phyloP scores from a whole-genome alignment of 495 filamentous ascomycete species.

The Aspergillus affinis region DNA sequence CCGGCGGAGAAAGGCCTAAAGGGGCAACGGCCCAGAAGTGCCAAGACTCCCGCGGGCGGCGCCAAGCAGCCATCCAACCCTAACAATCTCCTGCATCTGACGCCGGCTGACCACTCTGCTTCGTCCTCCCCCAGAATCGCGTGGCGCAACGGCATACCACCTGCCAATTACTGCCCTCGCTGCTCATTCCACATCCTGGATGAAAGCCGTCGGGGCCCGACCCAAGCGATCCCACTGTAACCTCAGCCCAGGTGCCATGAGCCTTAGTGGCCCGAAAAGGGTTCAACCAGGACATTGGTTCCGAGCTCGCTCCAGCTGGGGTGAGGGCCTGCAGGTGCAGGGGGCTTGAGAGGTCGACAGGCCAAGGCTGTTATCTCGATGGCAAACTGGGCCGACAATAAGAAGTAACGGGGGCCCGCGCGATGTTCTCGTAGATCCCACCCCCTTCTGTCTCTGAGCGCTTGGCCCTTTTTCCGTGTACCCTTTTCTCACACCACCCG shows the following conservation, averaged over 20 bases:
- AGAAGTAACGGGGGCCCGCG: neutral
- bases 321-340: neutral
- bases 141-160: slow-evolving; percentile 2
- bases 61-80: slow-evolving; percentile 5
- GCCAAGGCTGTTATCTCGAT: neutral
- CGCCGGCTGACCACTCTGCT: slow-evolving; percentile 1
- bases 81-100: slow-evolving; percentile 6
- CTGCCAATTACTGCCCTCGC: neutral
- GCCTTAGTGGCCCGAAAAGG: neutral
- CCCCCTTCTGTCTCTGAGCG: neutral
- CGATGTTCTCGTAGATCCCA: neutral
- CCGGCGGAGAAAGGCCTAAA: slow-evolving; percentile 8
- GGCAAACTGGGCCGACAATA: slow-evolving; percentile 4
- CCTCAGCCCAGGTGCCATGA: slow-evolving; percentile 12
- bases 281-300: neutral
- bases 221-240: slow-evolving; percentile 9
- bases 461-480: neutral
- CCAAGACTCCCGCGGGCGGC: slow-evolving; percentile 8
- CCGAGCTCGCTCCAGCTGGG: neutral
- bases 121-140: slow-evolving; percentile 2
- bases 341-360: neutral
- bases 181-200: neutral
- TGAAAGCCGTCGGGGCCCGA: slow-evolving; percentile 1
- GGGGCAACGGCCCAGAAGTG: slow-evolving; percentile 10
- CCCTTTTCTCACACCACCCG: neutral